These are phyloP conservation scores for Trichoderma breve DNA, from an alignment of 2,329 filamentous ascomycete genomes.

Conservation along the genomic window DNA sequence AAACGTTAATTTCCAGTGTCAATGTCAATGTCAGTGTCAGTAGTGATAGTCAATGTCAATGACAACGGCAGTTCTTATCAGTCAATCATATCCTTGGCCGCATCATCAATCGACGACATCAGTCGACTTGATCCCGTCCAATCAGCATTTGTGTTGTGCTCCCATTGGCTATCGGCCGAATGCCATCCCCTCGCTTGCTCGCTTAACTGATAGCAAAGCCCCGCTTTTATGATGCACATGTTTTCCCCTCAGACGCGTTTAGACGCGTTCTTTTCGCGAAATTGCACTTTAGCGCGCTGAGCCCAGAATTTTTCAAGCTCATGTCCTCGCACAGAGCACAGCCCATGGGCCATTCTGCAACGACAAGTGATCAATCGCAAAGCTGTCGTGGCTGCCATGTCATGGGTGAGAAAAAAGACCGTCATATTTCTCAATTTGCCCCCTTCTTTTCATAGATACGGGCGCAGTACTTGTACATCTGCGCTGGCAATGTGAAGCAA, in stretches of 20 bases:
- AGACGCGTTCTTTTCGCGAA: conserved; percentile 15
- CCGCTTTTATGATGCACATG: conserved; percentile 16
- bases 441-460: neutral
- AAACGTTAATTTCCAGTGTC: neutral
- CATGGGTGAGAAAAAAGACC: neutral
- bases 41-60: neutral
- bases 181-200: conserved; percentile 2
- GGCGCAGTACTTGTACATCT: neutral
- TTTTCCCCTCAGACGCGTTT: conserved; percentile 12
- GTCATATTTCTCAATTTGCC: neutral
- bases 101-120: neutral
- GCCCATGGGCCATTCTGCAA: neutral
- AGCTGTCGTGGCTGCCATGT: neutral
- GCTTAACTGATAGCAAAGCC: conserved; percentile 8
- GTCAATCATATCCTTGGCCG: neutral
- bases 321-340: neutral
- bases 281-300: conserved; percentile 8
- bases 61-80: neutral
- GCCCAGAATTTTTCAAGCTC: neutral
- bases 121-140: neutral
- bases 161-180: neutral
- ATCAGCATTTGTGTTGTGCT: neutral
- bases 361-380: conserved; percentile 17
- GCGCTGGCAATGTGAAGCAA: neutral
- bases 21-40: neutral